Evolutionary conservation across 106 monocot genomes (phyloP).

Genomic region (Dendrobium huoshanense): DNA sequence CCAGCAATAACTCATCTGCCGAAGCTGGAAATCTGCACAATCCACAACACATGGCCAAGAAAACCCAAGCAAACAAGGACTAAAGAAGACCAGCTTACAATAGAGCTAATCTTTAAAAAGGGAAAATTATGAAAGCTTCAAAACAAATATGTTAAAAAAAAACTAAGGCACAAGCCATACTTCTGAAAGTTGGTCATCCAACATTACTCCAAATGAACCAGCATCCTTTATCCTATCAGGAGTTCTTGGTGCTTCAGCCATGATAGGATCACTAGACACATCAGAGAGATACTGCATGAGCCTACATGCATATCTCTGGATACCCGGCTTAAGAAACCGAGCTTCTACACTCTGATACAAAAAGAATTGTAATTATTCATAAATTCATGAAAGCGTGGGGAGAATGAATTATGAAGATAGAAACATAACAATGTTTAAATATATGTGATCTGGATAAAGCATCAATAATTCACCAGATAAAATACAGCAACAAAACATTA

Average conservation of each 20-base stretch:
- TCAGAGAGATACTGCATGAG: conserved; percentile 38
- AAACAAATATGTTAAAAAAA: not conserved
- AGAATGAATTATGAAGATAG: not conserved
- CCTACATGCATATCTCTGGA: conserved; percentile 65
- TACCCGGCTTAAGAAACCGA: conserved; percentile 12
- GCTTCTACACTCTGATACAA: conserved; percentile 3
- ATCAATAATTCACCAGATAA: not conserved
- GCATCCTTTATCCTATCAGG: conserved; percentile 60
- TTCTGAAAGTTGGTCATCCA: conserved; percentile 60
- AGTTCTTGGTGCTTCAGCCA: conserved; percentile 70
- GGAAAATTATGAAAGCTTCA: not conserved
- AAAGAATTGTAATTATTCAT: not conserved
- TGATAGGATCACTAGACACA: conserved; percentile 13
- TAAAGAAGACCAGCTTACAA: not conserved
- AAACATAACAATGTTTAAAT: not conserved
- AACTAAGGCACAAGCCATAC: conserved; percentile 25
- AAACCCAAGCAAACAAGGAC: not conserved
- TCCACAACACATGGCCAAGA: not conserved
- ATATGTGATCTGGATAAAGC: not conserved
- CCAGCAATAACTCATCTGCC: not conserved
- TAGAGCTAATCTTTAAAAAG: not conserved
- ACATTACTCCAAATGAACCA: conserved; percentile 42
- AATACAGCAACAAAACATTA: not conserved
- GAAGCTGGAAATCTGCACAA: not conserved
- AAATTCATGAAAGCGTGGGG: not conserved